Percentiles rank a stretch among this genome's conserved stretches.
These are phyloP conservation scores for Irpex rosettiformis DNA, from an alignment of 1,284 basidiomycete genomes.

Conservation along the genomic window DNA sequence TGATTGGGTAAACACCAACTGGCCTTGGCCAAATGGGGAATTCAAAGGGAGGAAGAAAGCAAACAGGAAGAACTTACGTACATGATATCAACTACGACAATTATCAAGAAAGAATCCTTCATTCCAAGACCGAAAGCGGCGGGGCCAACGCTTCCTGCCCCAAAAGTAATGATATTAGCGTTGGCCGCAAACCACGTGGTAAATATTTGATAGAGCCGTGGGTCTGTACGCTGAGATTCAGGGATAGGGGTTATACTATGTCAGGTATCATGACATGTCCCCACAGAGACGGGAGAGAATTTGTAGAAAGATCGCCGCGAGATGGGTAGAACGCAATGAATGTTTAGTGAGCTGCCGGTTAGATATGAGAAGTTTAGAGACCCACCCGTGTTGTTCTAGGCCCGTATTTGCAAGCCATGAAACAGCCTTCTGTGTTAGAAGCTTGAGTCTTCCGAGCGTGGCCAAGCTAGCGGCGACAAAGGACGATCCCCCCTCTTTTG, in stretches of 20 bases:
- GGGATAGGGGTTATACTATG: slow-evolving; percentile 51
- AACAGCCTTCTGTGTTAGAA: background rate
- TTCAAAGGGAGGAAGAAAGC: background rate
- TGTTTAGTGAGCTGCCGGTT: background rate
- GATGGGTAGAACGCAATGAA: background rate
- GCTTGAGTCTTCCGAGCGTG: background rate
- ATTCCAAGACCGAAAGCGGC: slow-evolving; percentile 55
- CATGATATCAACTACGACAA: slow-evolving; percentile 54
- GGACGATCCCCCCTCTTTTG: background rate
- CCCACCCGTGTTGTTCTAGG: slow-evolving; percentile 10
- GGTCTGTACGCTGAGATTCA: slow-evolving; percentile 43
- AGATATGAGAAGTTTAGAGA: background rate
- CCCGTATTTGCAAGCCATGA: slow-evolving; percentile 7
- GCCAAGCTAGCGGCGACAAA: background rate
- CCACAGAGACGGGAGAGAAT: too few relatives aligned
- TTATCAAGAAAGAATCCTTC: slow-evolving; percentile 45
- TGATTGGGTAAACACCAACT: too few relatives aligned
- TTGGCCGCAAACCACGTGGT: slow-evolving; percentile 66
- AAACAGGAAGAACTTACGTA: slow-evolving; percentile 30
- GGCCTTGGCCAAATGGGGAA: too few relatives aligned
- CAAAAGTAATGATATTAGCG: slow-evolving; percentile 54
- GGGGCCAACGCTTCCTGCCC: slow-evolving; percentile 57
- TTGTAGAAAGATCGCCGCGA: background rate
- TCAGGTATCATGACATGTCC: background rate
- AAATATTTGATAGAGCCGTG: slow-evolving; percentile 58